Evolutionary conservation across 139 green algal species (phyloP), one percentile per base, ranked within the genome.

Genomic region (Auxenochlorella pyrenoidosa): DNA sequence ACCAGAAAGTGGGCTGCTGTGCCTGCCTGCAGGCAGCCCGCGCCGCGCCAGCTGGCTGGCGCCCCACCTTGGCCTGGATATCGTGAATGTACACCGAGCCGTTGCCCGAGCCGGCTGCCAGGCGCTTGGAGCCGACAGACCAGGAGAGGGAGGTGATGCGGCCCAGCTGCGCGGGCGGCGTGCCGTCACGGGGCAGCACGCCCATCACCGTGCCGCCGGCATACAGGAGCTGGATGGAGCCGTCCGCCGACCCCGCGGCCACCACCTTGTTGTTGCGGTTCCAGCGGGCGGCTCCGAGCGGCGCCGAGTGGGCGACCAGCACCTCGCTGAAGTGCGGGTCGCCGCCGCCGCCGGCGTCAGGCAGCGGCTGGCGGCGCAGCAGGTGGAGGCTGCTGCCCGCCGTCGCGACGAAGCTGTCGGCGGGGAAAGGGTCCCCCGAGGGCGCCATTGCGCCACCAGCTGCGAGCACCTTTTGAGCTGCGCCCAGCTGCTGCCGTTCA

Each of bases 201-300:
- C 18, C 80, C 89, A 92, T 92, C 32, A 72, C 58, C 19, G 26
- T 22, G 22, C 89, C 86, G 36, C 60, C 73, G 28, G 24, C n/a
- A 68, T 92, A 90, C 26, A 44, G 43, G 28, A 92, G 75, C 26
- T 90, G 59, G 41, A 92, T 58, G 40, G 26, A 34, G 58, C 89
- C 85, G 59, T 92, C 86, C 0, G 80, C 73, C 30, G 79, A 38
- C 18, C 60, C 89, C 34, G 66, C 30, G 6, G 89, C 89, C 30
- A 92, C 81, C 34, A 92, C 89, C 82, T 90, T 90, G 72, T 92
- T 90, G 82, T 92, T 92, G n/a, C 89, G 79, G 73, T 92, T 92
- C 86, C 86, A 92, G 13, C 71, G 21, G 0, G 71, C 77, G 30
- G 44, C 66, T 0, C 22, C n/a, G 44, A 79, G 6, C 6, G 22